These are phyloP conservation scores for Claviceps sp. DNA, from an alignment of 2,329 filamentous ascomycete species.

Conservation along the genomic window DNA sequence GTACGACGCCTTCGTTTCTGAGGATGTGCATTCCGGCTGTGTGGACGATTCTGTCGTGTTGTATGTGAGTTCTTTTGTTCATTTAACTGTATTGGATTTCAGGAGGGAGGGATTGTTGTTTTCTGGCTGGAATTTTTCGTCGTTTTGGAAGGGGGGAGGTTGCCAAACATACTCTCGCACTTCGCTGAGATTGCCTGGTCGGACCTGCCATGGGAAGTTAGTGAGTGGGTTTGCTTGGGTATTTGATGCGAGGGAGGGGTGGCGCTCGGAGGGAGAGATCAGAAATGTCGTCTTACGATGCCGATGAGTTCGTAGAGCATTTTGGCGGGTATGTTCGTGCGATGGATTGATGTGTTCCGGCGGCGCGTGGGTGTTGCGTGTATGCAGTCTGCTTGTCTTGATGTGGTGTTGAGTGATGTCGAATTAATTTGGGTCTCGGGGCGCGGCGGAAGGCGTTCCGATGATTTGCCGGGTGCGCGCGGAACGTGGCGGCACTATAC, in stretches of 20 bases:
- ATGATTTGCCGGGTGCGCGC: conserved; percentile 15
- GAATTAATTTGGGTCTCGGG: background rate
- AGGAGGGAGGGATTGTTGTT: background rate
- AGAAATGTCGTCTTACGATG: conserved; percentile 51
- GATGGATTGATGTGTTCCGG: background rate
- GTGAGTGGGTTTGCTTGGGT: background rate
- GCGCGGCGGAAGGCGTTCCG: conserved; percentile 8
- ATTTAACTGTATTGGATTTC: no score
- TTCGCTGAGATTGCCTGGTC: conserved; percentile 77
- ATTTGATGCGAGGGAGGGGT: no score
- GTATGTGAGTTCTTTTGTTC: background rate
- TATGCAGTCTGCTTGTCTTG: conserved; percentile 3
- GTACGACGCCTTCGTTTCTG: conserved; percentile 72
- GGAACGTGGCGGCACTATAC: no score
- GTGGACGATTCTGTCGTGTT: conserved; percentile 61
- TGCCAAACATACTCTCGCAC: conserved; percentile 71
- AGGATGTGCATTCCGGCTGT: conserved; percentile 76
- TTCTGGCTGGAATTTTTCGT: background rate
- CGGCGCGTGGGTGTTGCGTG: background rate
- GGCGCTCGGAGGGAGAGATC: background rate
- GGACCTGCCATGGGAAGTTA: conserved; percentile 50
- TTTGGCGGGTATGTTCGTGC: conserved; percentile 17
- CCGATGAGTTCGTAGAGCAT: conserved; percentile 99
- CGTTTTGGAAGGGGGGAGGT: conserved; percentile 4
- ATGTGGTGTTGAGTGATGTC: background rate